phyloP scores from a whole-genome alignment of 208 protist species.

The Leishmania tarentolae region DNA sequence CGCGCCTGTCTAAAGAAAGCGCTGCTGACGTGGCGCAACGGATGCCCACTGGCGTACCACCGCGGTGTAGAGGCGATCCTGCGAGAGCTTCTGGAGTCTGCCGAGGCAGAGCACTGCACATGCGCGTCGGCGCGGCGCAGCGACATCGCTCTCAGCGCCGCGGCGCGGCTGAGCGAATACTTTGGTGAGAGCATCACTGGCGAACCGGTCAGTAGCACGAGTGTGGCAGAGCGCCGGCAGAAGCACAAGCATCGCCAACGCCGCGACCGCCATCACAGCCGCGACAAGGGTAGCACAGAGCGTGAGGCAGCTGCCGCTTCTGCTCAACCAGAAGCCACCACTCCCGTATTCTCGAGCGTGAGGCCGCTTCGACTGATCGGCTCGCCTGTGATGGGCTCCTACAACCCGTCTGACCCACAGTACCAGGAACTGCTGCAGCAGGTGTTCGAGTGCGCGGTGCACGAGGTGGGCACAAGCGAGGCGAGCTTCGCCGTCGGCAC shows the following conservation, averaged over 20 bases:
- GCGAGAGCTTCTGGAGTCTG: constrained; percentile 49
- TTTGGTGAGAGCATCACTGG: constrained; percentile 47
- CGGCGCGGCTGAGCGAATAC: constrained; percentile 58
- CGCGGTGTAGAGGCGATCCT: constrained; percentile 61
- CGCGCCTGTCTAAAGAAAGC: constrained; percentile 41
- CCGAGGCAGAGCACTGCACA: constrained; percentile 63
- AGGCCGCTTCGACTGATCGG: constrained; percentile 45
- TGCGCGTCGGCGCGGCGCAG: constrained; percentile 45
- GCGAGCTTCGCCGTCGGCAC: constrained; percentile 73
- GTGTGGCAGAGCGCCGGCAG: background rate
- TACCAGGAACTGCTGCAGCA: constrained; percentile 63
- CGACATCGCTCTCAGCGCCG: constrained; percentile 40
- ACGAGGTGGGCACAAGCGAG: constrained; percentile 75
- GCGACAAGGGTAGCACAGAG: background rate
- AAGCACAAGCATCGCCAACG: background rate
- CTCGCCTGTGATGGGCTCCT: constrained; percentile 65
- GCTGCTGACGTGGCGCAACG: constrained; percentile 72
- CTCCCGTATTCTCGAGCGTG: background rate
- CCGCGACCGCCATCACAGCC: background rate
- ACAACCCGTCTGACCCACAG: constrained; percentile 43
- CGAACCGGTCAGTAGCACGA: background rate
- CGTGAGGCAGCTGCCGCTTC: background rate
- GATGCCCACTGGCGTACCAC: constrained; percentile 57
- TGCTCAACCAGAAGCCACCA: background rate
- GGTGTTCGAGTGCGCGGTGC: constrained; percentile 77